These are phyloP conservation scores for Diaporthe sp. DNA, from an alignment of 2,329 filamentous ascomycete species.

Conservation along the genomic window DNA sequence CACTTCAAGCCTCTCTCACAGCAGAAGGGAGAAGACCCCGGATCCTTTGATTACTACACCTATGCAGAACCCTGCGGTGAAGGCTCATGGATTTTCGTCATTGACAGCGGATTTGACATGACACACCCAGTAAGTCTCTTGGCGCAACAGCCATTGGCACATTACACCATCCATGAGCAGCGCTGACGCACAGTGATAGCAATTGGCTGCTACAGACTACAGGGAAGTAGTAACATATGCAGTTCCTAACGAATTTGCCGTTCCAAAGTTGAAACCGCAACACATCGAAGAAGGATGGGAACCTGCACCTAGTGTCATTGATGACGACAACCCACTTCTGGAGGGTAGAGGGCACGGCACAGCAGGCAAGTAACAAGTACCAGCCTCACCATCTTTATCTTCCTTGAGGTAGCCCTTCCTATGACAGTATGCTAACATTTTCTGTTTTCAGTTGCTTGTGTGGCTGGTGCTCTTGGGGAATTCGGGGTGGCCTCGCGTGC, in stretches of 20 bases:
- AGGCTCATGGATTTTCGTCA: conserved; percentile 17
- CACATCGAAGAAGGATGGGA: background rate
- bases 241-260: background rate
- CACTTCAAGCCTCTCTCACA: conserved; percentile 29
- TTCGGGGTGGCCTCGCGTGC: background rate
- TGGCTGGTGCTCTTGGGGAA: background rate
- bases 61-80: conserved; percentile 21
- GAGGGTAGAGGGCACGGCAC: conserved; percentile 3
- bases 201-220: conserved; percentile 3
- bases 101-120: conserved; percentile 23
- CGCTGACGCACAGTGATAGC: background rate
- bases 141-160: background rate
- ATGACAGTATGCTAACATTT: background rate
- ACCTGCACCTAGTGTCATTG: background rate
- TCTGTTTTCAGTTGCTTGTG: conserved; percentile 3
- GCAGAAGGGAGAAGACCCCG: conserved; percentile 19
- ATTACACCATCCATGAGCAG: too few relatives aligned
- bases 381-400: background rate
- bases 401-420: background rate
- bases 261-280: background rate
- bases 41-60: background rate
- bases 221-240: background rate
- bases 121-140: conserved; percentile 9
- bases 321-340: background rate
- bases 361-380: background rate